These are phyloP conservation scores for Acanthamoeba royreba DNA, from an alignment of 208 protist genomes.

Conservation along the genomic window DNA sequence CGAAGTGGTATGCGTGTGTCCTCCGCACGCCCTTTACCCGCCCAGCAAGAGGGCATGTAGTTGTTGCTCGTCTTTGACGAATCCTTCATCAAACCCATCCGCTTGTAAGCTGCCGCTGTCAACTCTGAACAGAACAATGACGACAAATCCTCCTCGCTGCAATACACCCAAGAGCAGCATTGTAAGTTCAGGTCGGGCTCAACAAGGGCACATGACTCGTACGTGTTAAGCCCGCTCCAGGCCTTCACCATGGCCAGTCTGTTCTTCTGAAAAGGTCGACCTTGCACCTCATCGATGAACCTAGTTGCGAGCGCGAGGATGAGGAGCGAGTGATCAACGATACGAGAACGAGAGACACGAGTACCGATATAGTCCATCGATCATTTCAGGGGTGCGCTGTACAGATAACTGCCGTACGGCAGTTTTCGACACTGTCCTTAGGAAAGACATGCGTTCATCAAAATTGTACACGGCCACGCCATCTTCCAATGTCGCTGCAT, in stretches of 20 bases:
- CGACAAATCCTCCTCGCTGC: background rate
- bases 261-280: conserved; percentile 7
- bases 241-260: conserved; percentile 1
- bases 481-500: background rate
- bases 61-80: background rate
- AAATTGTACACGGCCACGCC: conserved; percentile 30
- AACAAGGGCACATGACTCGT: too few relatives aligned
- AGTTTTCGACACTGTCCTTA: background rate
- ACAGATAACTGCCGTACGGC: background rate
- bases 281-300: conserved; percentile 32
- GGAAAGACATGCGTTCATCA: background rate
- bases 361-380: background rate
- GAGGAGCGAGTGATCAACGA: background rate
- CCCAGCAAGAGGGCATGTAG: background rate
- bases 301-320: background rate
- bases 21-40: too few relatives aligned
- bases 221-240: conserved; percentile 14
- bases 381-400: background rate
- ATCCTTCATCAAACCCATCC: background rate
- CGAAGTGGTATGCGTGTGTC: too few relatives aligned
- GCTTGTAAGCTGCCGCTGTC: background rate
- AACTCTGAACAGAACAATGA: background rate
- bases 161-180: too few relatives aligned
- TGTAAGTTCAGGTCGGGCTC: too few relatives aligned
- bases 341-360: background rate